These are phyloP conservation scores for Gaeumannomyces tritici DNA, from an alignment of 2,329 filamentous ascomycete genomes.

Conservation along the genomic window DNA sequence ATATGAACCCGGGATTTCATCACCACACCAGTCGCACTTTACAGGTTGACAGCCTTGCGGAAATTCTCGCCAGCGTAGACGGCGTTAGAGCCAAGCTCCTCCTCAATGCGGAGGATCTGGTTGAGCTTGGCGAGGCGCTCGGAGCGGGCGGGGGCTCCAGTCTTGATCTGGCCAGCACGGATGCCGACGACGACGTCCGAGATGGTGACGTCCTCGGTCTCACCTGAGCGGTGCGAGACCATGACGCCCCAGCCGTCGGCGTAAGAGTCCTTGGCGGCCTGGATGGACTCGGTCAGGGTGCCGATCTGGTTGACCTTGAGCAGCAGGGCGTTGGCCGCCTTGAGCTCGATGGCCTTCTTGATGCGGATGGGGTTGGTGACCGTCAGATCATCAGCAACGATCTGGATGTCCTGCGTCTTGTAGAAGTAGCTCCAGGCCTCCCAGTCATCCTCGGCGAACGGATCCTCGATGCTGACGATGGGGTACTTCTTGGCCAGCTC, in stretches of 20 bases:
- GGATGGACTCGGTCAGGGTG: constrained; percentile 96
- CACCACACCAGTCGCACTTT: constrained; percentile 28
- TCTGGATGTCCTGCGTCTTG: constrained; percentile 97
- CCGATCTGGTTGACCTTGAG: constrained; percentile 99
- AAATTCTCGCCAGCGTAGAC: constrained; percentile 89
- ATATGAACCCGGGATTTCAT: neutral
- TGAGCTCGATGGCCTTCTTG: constrained; percentile 99
- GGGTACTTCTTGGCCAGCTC: constrained; percentile 88
- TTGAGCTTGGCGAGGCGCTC: constrained; percentile 99
- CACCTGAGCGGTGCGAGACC: constrained; percentile 97
- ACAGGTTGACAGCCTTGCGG: constrained; percentile 83
- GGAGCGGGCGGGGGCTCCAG: constrained; percentile 87
- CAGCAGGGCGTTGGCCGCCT: constrained; percentile 95
- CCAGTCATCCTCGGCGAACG: constrained; percentile 99
- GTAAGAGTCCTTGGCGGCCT: constrained; percentile 98
- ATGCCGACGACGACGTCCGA: constrained; percentile 96
- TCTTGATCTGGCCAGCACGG: constrained; percentile 97
- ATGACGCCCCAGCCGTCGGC: constrained; percentile 96
- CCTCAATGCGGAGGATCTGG: constrained; percentile 99
- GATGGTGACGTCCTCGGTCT: constrained; percentile 99
- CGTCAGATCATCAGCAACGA: constrained; percentile 96
- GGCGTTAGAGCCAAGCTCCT: constrained; percentile 89
- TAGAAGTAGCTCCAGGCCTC: constrained; percentile 99
- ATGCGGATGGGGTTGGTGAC: constrained; percentile 98
- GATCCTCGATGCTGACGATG: constrained; percentile 97